Conservation (phyloP, 164 flowering plant species). For the Malania oleifera region DNA sequence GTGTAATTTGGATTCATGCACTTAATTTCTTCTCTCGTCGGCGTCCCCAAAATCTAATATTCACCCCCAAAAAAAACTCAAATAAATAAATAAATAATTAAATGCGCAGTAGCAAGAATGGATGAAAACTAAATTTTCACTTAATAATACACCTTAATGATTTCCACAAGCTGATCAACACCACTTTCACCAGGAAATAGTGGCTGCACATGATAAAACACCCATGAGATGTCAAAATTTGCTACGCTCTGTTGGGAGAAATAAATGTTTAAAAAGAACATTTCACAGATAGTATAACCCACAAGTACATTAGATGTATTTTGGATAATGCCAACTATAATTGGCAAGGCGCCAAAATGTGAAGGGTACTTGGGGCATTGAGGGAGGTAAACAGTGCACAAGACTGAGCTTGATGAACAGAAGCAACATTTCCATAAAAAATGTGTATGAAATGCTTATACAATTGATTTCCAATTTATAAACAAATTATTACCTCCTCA, state of each 20-base stretch:
- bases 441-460: too few relatives aligned
- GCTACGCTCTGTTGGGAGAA: too few relatives aligned
- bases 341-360: neutral
- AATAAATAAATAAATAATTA: conserved; percentile 1
- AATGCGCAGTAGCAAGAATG: neutral
- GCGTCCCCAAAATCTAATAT: conserved; percentile 79
- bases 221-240: conserved; percentile 12
- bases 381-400: neutral
- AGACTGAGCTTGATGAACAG: too few relatives aligned
- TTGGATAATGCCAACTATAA: neutral
- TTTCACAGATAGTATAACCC: neutral
- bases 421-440: too few relatives aligned
- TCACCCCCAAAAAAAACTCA: neutral
- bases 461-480: too few relatives aligned
- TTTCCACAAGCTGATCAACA: conserved; percentile 87
- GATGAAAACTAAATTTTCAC: neutral
- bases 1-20: conserved; percentile 97
- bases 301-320: neutral
- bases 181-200: conserved; percentile 90
- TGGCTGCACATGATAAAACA: conserved; percentile 47
- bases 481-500: too few relatives aligned
- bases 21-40: conserved; percentile 94
- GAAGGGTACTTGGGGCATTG: neutral
- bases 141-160: conserved; percentile 54
- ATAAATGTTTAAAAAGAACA: neutral